Percentiles rank a stretch among this genome's conserved stretches.
Conservation (phyloP, 768 basidiomycete genomes). For the Lyophyllum shimeji region DNA sequence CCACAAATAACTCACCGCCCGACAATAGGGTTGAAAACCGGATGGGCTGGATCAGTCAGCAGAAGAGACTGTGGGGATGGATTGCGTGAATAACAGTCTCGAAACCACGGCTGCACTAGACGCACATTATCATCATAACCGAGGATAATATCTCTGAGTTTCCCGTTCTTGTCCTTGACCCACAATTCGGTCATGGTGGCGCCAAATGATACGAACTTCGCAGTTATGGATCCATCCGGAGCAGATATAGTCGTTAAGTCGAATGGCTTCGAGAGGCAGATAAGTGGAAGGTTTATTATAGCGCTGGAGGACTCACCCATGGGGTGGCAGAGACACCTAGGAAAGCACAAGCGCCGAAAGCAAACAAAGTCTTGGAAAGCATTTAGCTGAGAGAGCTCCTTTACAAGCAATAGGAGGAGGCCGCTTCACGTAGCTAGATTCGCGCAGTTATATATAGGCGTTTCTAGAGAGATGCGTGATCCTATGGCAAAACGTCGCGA, state of each 20-base stretch:
- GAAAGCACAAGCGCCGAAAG: background rate
- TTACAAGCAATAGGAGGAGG: background rate
- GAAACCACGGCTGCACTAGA: constrained; percentile 6
- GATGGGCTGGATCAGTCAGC: constrained; percentile 45
- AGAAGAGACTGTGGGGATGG: constrained; percentile 32
- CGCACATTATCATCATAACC: constrained; percentile 57
- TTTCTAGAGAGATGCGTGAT: background rate
- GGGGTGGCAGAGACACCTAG: constrained; percentile 1
- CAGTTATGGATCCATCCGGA: constrained; percentile 55
- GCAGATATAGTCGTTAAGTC: constrained; percentile 45
- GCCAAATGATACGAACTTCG: constrained; percentile 57
- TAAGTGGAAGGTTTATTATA: background rate
- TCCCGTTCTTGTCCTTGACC: constrained; percentile 52
- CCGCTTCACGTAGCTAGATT: background rate
- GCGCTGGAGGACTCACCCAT: constrained; percentile 7
- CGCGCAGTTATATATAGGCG: background rate
- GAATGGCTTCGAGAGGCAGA: constrained; percentile 36
- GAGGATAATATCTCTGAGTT: constrained; percentile 51
- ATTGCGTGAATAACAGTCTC: background rate
- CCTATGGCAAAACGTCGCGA: background rate
- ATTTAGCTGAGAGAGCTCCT: background rate
- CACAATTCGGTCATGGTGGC: constrained; percentile 55
- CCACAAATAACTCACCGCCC: constrained; percentile 26
- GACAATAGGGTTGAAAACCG: constrained; percentile 42
- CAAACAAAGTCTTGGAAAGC: background rate